Conservation (phyloP, 78 protist species). For the Capsaspora owczarzaki region DNA sequence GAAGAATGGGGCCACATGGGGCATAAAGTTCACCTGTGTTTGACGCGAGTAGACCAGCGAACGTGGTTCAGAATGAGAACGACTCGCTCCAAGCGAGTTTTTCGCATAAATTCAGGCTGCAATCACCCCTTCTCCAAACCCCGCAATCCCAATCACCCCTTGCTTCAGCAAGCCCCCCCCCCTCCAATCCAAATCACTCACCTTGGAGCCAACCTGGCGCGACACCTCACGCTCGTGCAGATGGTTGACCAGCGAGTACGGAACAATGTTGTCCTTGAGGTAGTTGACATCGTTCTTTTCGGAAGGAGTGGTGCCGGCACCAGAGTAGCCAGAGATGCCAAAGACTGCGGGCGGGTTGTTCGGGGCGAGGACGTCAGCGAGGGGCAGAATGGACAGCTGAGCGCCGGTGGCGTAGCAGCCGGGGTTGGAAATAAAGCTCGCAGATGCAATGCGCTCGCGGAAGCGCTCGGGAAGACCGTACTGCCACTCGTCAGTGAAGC, state of each 20-base stretch:
- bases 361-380: constrained; percentile 29
- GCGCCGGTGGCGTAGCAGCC: constrained; percentile 68
- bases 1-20: constrained; percentile 70
- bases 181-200: too few species aligned
- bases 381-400: constrained; percentile 22
- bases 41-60: too few species aligned
- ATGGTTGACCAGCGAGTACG: constrained; percentile 51
- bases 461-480: constrained; percentile 68
- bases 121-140: too few species aligned
- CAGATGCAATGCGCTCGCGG: constrained; percentile 20
- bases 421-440: constrained; percentile 53
- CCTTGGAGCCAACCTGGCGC: constrained; percentile 14
- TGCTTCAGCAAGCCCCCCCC: too few species aligned
- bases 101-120: too few species aligned
- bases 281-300: constrained; percentile 46
- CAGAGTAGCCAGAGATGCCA: constrained; percentile 49
- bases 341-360: constrained; percentile 46
- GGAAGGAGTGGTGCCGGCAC: constrained; percentile 66
- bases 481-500: constrained; percentile 42
- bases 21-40: constrained; percentile 48
- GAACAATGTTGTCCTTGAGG: constrained; percentile 49
- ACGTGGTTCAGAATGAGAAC: too few species aligned
- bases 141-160: too few species aligned
- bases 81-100: too few species aligned
- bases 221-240: constrained; percentile 61